Base-by-base conservation (phyloP, 257 asterid species). In the Fraxinus americana region DNA sequence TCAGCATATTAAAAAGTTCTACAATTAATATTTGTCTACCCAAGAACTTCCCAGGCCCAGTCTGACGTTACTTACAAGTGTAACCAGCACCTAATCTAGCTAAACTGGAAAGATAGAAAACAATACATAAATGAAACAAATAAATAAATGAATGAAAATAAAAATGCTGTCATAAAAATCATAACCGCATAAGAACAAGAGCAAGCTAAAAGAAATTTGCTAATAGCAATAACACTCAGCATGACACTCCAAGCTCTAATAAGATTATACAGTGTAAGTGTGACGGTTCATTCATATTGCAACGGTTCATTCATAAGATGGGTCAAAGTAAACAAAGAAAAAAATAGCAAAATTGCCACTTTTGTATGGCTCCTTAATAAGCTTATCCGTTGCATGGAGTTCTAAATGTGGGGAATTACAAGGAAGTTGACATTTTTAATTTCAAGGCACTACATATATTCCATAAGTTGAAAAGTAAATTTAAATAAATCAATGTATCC, bases 91-190 rank as follows among this genome's bases (percentile, higher is more conserved):
- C 16, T 19, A 63, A 25, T 63, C 69, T 0, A 63, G 12, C 19
- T 27, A n/a, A 13, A 27, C 36, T 9, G 17, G 11, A 61, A 27
- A 9, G 36, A 21, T 10, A 21, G 34, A 25, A 54, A 67, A 61
- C 45, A 8, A 80, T 76, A 54, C 48, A 71, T 10, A 78, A 75
- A 10, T 74, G 17, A 72, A 71, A 57, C 27, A 39, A 80, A 38
- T 23, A n/a, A 39, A 39, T 27, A 7, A 36, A 38, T 39, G 1
- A 69, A 34, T 35, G 48, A 71, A 12, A 38, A 13, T 48, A 10
- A 1, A 76, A 7, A 9, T 80, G 76, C 75, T 45, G 36, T 10
- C 27, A 19, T 21, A 25, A 63, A 75, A 75, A 67, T 16, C 19
- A 34, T 25, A 54, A 41, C 71, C 1, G 52, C 36, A 16, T 5